Percentiles rank a stretch among this genome's conserved stretches.
phyloP scores from a whole-genome alignment of 2,329 filamentous ascomycete species.

The Colletotrichum sp. region DNA sequence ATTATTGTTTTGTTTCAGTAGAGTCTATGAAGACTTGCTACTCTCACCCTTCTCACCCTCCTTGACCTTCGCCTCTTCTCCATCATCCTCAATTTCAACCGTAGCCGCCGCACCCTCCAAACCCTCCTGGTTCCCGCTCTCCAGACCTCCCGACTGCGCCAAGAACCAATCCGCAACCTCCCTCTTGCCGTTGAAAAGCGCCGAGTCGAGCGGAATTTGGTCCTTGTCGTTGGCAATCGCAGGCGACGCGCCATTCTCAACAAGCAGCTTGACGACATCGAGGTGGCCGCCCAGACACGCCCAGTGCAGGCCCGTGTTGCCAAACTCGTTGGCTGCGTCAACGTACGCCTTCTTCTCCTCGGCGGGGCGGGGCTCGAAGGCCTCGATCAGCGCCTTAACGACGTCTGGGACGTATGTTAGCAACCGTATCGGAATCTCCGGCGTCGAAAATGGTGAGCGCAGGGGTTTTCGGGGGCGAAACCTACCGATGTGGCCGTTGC shows the following conservation, averaged over 20 bases:
- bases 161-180: constrained; percentile 69
- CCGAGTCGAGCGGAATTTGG: constrained; percentile 79
- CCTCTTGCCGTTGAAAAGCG: constrained; percentile 71
- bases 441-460: neutral
- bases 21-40: constrained; percentile 2
- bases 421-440: accelerated
- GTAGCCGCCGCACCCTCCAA: constrained; percentile 40
- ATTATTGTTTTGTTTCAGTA: too few relatives aligned
- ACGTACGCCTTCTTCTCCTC: constrained; percentile 58
- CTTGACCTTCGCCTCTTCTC: constrained; percentile 24
- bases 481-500: constrained; percentile 88
- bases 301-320: constrained; percentile 95
- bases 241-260: constrained; percentile 79
- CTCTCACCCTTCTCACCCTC: neutral
- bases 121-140: constrained; percentile 52
- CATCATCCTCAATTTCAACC: constrained; percentile 42
- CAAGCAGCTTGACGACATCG: constrained; percentile 76
- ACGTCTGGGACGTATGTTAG: constrained; percentile 38
- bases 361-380: constrained; percentile 43
- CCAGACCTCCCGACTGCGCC: constrained; percentile 50
- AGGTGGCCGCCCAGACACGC: constrained; percentile 89
- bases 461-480: too few relatives aligned
- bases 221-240: constrained; percentile 82
- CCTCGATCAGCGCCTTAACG: constrained; percentile 47
- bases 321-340: constrained; percentile 76